Percentiles rank a stretch among this genome's conserved stretches.
phyloP scores from a whole-genome alignment of 495 filamentous ascomycete species.

The Cercophora scortea region DNA sequence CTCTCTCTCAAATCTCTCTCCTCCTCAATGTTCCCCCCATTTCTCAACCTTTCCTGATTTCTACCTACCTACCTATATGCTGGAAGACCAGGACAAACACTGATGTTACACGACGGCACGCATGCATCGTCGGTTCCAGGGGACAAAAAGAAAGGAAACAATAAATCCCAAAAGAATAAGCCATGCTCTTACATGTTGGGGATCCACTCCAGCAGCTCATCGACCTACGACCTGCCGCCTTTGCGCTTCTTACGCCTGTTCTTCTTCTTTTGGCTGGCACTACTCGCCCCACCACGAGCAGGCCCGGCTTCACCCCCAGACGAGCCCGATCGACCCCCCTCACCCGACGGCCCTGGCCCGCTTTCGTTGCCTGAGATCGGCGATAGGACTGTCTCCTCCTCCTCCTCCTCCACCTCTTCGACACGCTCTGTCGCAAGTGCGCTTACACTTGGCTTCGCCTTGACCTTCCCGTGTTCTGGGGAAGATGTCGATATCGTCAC shows the following conservation, averaged over 20 bases:
- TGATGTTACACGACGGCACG: too few relatives aligned
- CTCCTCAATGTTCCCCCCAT: too few relatives aligned
- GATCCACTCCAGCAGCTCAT: slow-evolving; percentile 14
- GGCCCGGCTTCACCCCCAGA: neutral
- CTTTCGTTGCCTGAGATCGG: slow-evolving; percentile 7
- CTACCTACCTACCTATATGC: too few relatives aligned
- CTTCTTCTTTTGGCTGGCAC: slow-evolving; percentile 22
- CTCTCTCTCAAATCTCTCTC: too few relatives aligned
- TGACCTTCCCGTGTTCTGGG: slow-evolving; percentile 3
- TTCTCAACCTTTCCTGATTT: too few relatives aligned
- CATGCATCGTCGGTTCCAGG: too few relatives aligned
- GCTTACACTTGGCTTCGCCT: neutral
- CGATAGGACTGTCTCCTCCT: slow-evolving; percentile 9
- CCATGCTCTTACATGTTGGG: slow-evolving; percentile 6
- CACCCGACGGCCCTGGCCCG: slow-evolving; percentile 8
- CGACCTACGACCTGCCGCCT: slow-evolving; percentile 30
- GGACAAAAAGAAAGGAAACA: too few relatives aligned
- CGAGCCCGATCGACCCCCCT: neutral
- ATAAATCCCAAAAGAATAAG: too few relatives aligned
- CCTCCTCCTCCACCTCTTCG: slow-evolving; percentile 10
- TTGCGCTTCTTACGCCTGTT: slow-evolving; percentile 35
- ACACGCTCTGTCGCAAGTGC: neutral
- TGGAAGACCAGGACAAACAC: too few relatives aligned
- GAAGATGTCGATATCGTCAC: slow-evolving; percentile 2
- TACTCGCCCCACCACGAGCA: neutral